These are phyloP conservation scores for Rhododendron kiyosumense DNA, from an alignment of 148 eudicot genomes.

Conservation along the genomic window DNA sequence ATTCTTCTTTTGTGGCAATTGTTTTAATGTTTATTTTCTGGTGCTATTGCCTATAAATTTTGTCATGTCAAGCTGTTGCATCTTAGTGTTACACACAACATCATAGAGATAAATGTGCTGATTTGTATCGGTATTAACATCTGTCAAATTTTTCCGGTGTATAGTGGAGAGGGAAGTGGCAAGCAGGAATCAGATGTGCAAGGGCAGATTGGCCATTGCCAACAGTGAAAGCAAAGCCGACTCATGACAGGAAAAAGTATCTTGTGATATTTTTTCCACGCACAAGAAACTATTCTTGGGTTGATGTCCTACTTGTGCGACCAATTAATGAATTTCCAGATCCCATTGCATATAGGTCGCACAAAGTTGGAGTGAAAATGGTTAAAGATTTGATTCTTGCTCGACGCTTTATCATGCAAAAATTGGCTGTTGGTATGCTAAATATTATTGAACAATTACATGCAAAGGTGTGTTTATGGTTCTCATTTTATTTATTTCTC, in stretches of 20 bases:
- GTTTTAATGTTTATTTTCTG: not conserved
- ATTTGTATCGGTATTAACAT: slow-evolving; percentile 10
- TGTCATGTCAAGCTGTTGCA: not conserved
- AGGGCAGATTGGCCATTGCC: slow-evolving; percentile 94
- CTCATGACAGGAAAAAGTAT: slow-evolving; percentile 81
- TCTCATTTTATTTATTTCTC: not conserved
- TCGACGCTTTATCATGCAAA: slow-evolving; percentile 78
- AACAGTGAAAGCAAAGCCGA: slow-evolving; percentile 84
- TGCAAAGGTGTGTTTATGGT: slow-evolving; percentile 49
- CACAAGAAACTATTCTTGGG: slow-evolving; percentile 85
- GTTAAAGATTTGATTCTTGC: slow-evolving; percentile 90
- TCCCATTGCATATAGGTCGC: slow-evolving; percentile 79
- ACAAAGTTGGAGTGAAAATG: slow-evolving; percentile 66
- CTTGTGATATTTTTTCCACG: slow-evolving; percentile 85
- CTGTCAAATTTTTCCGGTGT: slow-evolving; percentile 30
- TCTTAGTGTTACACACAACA: not conserved
- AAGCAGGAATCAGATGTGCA: slow-evolving; percentile 86
- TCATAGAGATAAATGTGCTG: not conserved
- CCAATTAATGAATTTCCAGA: slow-evolving; percentile 75
- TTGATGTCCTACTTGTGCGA: slow-evolving; percentile 75
- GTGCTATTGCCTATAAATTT: not conserved
- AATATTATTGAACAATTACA: slow-evolving; percentile 77
- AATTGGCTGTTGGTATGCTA: slow-evolving; percentile 68
- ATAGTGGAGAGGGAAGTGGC: slow-evolving; percentile 99
- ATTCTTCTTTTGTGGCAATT: not conserved